These are phyloP conservation scores for Russula emetica DNA, from an alignment of 768 basidiomycete species.

Conservation along the genomic window DNA sequence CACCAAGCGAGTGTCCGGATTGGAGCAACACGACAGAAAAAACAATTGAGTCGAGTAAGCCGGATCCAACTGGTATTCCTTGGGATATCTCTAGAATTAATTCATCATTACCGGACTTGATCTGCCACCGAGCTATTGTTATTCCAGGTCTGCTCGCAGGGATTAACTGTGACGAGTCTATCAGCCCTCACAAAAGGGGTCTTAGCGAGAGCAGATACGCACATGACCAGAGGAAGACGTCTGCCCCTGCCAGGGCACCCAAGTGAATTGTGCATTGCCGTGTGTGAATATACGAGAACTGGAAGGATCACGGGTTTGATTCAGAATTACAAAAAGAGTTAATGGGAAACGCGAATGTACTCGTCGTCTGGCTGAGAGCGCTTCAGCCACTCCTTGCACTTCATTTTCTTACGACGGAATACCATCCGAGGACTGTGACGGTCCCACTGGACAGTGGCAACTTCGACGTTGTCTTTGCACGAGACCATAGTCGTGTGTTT, in stretches of 20 bases:
- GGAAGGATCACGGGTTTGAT: no score
- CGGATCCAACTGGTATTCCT: neutral
- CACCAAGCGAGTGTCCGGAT: constrained; percentile 8
- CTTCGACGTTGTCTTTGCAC: constrained; percentile 1
- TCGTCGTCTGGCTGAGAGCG: no score
- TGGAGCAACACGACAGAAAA: constrained; percentile 11
- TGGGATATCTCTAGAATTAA: constrained; percentile 14
- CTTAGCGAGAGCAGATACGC: neutral
- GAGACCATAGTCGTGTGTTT: constrained; percentile 4
- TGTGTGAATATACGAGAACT: constrained; percentile 15
- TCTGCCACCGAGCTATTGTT: constrained; percentile 6
- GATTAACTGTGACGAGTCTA: neutral
- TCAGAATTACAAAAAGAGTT: no score
- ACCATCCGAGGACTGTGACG: constrained; percentile 11
- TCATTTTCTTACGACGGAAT: constrained; percentile 4
- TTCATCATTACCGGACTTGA: no score
- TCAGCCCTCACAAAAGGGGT: neutral
- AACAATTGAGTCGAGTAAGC: constrained; percentile 9
- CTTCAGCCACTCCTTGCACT: constrained; percentile 15
- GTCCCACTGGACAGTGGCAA: constrained; percentile 13
- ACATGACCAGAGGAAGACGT: constrained; percentile 5
- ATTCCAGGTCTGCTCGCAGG: constrained; percentile 14
- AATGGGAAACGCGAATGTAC: no score
- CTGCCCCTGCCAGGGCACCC: neutral
- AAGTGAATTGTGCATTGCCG: constrained; percentile 6